Conservation (phyloP, 139 green algal species). For the Diplosphaera chodatii region DNA sequence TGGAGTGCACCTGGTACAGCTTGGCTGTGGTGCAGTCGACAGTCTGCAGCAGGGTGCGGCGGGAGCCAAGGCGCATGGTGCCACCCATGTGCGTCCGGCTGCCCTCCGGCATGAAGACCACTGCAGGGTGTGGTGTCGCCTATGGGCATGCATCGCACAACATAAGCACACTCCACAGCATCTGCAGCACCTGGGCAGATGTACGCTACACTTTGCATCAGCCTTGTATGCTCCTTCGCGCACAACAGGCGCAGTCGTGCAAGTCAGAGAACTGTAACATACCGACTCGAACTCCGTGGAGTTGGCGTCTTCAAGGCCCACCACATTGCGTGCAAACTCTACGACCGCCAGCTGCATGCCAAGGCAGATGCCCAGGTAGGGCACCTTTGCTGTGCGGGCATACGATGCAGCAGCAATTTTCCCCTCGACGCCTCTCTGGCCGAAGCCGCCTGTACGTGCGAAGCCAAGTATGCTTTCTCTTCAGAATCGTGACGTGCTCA, state of each 20-base stretch:
- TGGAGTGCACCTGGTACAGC: slow-evolving; percentile 71
- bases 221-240: too few species aligned
- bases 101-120: slow-evolving; percentile 98
- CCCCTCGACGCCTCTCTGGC: slow-evolving; percentile 83
- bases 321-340: slow-evolving; percentile 93
- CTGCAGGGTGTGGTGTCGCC: slow-evolving; percentile 67
- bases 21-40: slow-evolving; percentile 84
- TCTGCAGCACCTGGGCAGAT: neutral
- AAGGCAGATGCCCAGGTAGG: slow-evolving; percentile 98
- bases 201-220: neutral
- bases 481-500: too few species aligned
- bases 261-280: neutral
- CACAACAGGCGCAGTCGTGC: too few species aligned
- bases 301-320: slow-evolving; percentile 79
- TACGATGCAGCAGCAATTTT: slow-evolving; percentile 91
- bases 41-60: slow-evolving; percentile 85
- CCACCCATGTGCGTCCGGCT: slow-evolving; percentile 89
- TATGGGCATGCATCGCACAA: too few species aligned
- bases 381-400: slow-evolving; percentile 67
- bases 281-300: slow-evolving; percentile 77
- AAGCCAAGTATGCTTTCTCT: too few species aligned
- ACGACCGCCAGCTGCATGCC: slow-evolving; percentile 98
- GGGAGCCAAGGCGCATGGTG: slow-evolving; percentile 94
- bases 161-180: too few species aligned
- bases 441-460: slow-evolving; percentile 62